Evolutionary conservation across 257 asterid genomes (phyloP).

Genomic region (Gynochthodes officinalis): DNA sequence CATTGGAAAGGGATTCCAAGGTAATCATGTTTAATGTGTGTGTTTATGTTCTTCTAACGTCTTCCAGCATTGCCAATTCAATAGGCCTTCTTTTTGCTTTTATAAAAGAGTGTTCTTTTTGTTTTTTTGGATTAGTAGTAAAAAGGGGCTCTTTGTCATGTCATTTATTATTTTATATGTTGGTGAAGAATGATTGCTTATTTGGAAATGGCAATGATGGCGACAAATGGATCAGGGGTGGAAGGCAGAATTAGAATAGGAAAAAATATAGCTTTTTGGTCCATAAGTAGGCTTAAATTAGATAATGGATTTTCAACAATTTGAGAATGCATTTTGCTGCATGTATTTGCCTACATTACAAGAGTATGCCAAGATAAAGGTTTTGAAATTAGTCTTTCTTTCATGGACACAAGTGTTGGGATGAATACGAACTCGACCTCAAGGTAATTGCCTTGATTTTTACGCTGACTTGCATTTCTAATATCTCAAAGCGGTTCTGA

Average conservation of each 20-base stretch:
- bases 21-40: conserved; percentile 26
- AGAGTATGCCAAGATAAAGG: background rate
- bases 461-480: background rate
- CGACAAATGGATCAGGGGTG: too few relatives aligned
- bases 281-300: background rate
- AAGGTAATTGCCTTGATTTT: background rate
- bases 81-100: background rate
- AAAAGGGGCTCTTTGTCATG: too few relatives aligned
- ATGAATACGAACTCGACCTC: background rate
- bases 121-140: too few relatives aligned
- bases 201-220: background rate
- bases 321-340: background rate
- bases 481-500: background rate
- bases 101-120: too few relatives aligned
- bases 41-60: background rate
- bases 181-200: background rate
- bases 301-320: background rate
- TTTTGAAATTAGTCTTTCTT: background rate
- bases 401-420: background rate
- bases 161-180: background rate
- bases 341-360: background rate
- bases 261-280: too few relatives aligned
- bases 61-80: background rate
- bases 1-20: conserved; percentile 96
- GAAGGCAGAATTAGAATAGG: background rate